Evolutionary conservation across 2,329 filamentous ascomycete genomes (phyloP).

Genomic region (Aspergillus pseudoviridinutans): DNA sequence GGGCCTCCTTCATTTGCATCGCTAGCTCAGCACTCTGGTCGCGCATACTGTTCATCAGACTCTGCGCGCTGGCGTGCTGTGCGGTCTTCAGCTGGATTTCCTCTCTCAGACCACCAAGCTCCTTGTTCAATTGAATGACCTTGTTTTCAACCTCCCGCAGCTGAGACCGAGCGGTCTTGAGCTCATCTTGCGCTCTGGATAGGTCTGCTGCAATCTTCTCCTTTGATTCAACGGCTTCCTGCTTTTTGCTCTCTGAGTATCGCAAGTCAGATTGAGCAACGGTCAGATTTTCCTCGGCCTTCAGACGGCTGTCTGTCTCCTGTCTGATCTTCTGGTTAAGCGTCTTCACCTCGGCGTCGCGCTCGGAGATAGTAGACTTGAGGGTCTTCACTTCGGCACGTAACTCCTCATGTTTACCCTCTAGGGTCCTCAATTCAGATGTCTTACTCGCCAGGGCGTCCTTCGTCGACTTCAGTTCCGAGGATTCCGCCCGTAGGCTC

Average conservation of each 20-base stretch:
- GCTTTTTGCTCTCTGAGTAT: conserved; percentile 71
- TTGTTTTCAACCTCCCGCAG: conserved; percentile 73
- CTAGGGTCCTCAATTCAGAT: conserved; percentile 67
- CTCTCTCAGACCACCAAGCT: conserved; percentile 66
- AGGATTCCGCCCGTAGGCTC: conserved; percentile 71
- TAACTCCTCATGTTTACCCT: conserved; percentile 77
- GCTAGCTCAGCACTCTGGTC: conserved; percentile 85
- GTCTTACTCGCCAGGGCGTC: conserved; percentile 66
- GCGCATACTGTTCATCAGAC: conserved; percentile 84
- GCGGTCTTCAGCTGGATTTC: conserved; percentile 80
- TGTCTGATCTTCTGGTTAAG: conserved; percentile 74
- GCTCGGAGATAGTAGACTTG: conserved; percentile 67
- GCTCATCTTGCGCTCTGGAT: conserved; percentile 66
- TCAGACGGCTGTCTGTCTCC: conserved; percentile 67
- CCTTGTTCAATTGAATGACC: conserved; percentile 61
- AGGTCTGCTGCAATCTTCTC: conserved; percentile 71
- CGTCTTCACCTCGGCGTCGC: conserved; percentile 71
- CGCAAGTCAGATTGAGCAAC: conserved; percentile 73
- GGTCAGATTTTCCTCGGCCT: conserved; percentile 74
- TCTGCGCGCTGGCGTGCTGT: conserved; percentile 81
- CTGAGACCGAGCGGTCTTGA: conserved; percentile 52
- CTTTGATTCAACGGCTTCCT: conserved; percentile 67
- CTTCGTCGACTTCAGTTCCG: conserved; percentile 67
- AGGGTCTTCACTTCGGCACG: conserved; percentile 67
- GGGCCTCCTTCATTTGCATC: conserved; percentile 86